Percentiles rank a stretch among this genome's conserved stretches.
phyloP scores from a whole-genome alignment of 225 moss, liverwort and hornwort genomes.

The Ulota crispa region DNA sequence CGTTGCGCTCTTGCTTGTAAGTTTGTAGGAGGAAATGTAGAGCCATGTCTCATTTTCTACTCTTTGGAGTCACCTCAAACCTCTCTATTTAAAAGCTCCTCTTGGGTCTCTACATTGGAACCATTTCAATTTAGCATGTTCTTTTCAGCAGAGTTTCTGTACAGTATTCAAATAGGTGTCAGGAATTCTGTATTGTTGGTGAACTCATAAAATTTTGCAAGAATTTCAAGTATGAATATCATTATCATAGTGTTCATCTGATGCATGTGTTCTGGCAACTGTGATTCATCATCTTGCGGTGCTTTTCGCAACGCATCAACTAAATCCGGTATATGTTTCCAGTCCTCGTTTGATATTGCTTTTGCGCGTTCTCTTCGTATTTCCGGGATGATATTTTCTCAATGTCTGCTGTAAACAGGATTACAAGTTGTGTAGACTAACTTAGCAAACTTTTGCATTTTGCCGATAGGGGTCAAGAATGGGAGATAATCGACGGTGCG shows the following conservation, averaged over 20 bases:
- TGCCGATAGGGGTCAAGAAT: background rate
- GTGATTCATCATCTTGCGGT: background rate
- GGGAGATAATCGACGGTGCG: background rate
- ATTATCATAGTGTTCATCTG: background rate
- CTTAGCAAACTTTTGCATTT: background rate
- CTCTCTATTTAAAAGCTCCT: background rate
- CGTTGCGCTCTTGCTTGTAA: background rate
- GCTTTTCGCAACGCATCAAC: background rate
- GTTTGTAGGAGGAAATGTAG: background rate
- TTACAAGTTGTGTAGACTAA: background rate
- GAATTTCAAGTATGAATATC: conserved; percentile 12
- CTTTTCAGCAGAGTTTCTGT: background rate
- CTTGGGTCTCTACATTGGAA: background rate
- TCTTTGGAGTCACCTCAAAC: background rate
- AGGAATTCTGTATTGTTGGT: background rate
- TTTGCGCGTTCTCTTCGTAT: background rate
- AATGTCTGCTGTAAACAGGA: background rate
- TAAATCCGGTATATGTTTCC: background rate
- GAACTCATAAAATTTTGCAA: background rate
- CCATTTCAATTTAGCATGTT: background rate
- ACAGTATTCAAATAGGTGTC: background rate
- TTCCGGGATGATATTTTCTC: background rate
- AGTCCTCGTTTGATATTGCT: background rate
- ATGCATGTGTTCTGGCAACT: background rate
- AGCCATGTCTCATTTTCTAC: background rate